phyloP scores from a whole-genome alignment of 2,329 filamentous ascomycete species.

The Penicillium sp. region DNA sequence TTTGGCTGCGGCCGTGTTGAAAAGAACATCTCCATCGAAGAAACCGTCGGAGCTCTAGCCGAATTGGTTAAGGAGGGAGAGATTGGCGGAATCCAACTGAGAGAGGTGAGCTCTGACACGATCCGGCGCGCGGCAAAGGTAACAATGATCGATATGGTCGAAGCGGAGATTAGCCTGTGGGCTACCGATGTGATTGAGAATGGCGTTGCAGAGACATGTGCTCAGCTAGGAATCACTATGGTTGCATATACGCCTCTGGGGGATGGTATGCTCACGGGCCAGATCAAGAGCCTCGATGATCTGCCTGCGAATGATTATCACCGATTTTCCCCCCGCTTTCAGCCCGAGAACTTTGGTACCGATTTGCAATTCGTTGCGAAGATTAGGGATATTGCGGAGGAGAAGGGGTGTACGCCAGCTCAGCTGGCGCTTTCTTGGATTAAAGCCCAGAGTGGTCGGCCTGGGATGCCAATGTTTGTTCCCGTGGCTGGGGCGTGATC shows the following conservation, averaged over 20 bases:
- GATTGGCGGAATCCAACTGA: slow-evolving; percentile 37
- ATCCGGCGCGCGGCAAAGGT: slow-evolving; percentile 41
- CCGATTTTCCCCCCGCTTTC: slow-evolving; percentile 57
- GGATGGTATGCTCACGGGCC: slow-evolving; percentile 56
- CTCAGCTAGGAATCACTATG: slow-evolving; percentile 66
- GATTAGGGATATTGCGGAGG: slow-evolving; percentile 58
- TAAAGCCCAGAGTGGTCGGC: slow-evolving; percentile 48
- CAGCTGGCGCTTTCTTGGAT: slow-evolving; percentile 70
- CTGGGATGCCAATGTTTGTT: slow-evolving; percentile 50
- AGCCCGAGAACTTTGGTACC: slow-evolving; percentile 60
- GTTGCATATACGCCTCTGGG: slow-evolving; percentile 73
- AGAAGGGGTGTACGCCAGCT: slow-evolving; percentile 60
- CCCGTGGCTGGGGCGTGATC: slow-evolving; percentile 3
- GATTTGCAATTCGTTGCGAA: slow-evolving; percentile 63
- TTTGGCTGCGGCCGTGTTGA: slow-evolving; percentile 59
- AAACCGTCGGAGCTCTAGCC: slow-evolving; percentile 35
- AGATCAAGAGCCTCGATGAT: slow-evolving; percentile 54
- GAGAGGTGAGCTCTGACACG: slow-evolving; percentile 36
- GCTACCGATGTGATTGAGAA: slow-evolving; percentile 50
- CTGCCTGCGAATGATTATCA: slow-evolving; percentile 53
- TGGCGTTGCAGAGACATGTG: slow-evolving; percentile 55
- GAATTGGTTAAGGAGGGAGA: slow-evolving; percentile 37
- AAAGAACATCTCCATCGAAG: slow-evolving; percentile 47
- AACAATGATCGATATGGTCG: slow-evolving; percentile 48
- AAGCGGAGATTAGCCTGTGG: slow-evolving; percentile 58